Evolutionary conservation across 257 asterid genomes (phyloP), one percentile per base, ranked within the genome.

Genomic region (Ilex asprella): DNA sequence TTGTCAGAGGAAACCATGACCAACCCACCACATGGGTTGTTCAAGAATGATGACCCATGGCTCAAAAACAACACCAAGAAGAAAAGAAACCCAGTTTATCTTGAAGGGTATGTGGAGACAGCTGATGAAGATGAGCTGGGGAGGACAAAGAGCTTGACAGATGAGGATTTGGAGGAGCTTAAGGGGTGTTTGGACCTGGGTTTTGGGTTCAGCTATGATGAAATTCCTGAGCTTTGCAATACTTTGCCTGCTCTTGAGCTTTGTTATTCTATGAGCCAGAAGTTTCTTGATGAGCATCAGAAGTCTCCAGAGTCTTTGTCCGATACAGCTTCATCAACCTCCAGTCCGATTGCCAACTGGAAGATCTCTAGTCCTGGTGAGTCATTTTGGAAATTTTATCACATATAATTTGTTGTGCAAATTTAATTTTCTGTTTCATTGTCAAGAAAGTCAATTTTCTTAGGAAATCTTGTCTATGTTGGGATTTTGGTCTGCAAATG

Each of bases 211-310:
- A 73, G 75, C 58, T 77, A 77, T 64, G 82, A 77, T 11, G 82
- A 77, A 67, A 77, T 77, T 59, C 82, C 82, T 15, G 82, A 73
- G 65, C 76, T 77, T 39, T 77, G 82, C 52, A 77, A 73, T 10
- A 77, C 82, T 56, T 60, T 77, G 54, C 82, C 82, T 31, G 82
- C 82, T 21, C 82, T 73, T 68, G 82, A 77, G 64, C 82, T 77
- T 30, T 77, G 82, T 63, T 77, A 77, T 60, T 77, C 79, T 27
- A 73, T 77, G 79, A 77, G 67, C 66, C 82, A 77, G 39, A 77
- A 73, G 74, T 77, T 69, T 55, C 70, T 55, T 39, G 79, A 77
- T 67, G 82, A 77, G 31, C 82, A 77, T 2, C 82, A 73, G 21
- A 69, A 63, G 60, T 35, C 61, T 27, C 60, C 70, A 1, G 69